Percentiles rank a stretch among this genome's conserved stretches.
These are phyloP conservation scores for Oidium heveae DNA, from an alignment of 2,329 filamentous ascomycete species.

Conservation along the genomic window DNA sequence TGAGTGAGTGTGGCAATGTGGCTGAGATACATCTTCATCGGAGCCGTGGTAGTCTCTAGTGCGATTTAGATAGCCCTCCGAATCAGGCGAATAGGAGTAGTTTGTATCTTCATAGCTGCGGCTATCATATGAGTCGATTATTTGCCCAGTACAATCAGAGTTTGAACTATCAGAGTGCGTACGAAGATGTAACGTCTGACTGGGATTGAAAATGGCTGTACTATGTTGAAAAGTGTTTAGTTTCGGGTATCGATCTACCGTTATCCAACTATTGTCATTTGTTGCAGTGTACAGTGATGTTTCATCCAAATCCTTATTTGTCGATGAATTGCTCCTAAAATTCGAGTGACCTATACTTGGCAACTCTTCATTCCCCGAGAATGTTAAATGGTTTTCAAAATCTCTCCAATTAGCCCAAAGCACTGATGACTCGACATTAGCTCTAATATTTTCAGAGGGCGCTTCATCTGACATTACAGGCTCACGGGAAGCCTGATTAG, in stretches of 20 bases:
- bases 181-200: conserved; percentile 69
- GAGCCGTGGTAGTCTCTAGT: conserved; percentile 38
- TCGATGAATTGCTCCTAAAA: conserved; percentile 40
- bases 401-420: conserved; percentile 57
- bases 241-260: conserved; percentile 50
- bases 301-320: conserved; percentile 62
- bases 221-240: conserved; percentile 40
- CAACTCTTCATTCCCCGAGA: conserved; percentile 21
- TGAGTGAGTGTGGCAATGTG: conserved; percentile 16
- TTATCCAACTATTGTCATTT: conserved; percentile 68
- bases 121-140: conserved; percentile 23
- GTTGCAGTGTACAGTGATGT: conserved; percentile 56
- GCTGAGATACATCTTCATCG: conserved; percentile 27
- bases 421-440: conserved; percentile 30
- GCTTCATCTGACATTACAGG: conserved; percentile 33
- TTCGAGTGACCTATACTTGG: conserved; percentile 21
- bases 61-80: conserved; percentile 55
- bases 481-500: conserved; percentile 35
- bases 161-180: conserved; percentile 68
- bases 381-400: conserved; percentile 42
- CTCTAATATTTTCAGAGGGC: conserved; percentile 31
- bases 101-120: conserved; percentile 54
- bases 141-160: conserved; percentile 38
- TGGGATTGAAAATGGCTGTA: conserved; percentile 61
- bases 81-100: conserved; percentile 46